Evolutionary conservation across 352 stramenopile genomes (phyloP), one percentile per base, ranked within the genome.

Genomic region (Discostella stelligera): DNA sequence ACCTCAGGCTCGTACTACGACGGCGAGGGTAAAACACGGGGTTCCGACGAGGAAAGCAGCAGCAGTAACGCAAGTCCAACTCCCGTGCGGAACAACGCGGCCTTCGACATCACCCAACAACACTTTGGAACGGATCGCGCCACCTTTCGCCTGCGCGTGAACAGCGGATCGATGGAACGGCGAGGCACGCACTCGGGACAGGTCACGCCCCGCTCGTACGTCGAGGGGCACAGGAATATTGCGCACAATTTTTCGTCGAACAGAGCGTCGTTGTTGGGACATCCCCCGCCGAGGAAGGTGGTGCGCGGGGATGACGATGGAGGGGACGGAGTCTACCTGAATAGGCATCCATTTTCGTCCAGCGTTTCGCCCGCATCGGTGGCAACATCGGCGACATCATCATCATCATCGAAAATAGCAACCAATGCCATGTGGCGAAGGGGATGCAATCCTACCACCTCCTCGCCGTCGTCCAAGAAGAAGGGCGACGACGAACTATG

Each of bases 331-430:
- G 27, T 11, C 6, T 75, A 56, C 30, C 49, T 75, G 3, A 56
- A 75, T 55, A 58, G 13, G 56, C 48, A 67, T 67, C 56, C 37
- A 39, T 75, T 75, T 52, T 75, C 56, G 9, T 66, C 56, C 0
- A 68, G 67, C 7, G 25, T 75, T 20, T 66, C 54, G 18, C 44
- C 56, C 0, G 56, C 6, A 16, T 10, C 27, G 32, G 14, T 23
- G 30, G 20, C 53, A 13, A 66, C 52, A n/a, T 75, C 67, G 7
- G 53, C 44, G 1, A 68, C 65, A n/a, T n/a, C 63, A 44, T 50
- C 48, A 44, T 52, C 50, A 21, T n/a, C n/a, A 9, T 13, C 11
- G 9, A 23, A 18, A 44, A 37, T 21, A 37, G 58, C 67, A 4
- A 66, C 54, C 20, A 75, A 66, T 30, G 46, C 41, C 13, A 14